These are phyloP conservation scores for Vachellia collinsii DNA, from an alignment of 306 rosid genomes.

Conservation along the genomic window DNA sequence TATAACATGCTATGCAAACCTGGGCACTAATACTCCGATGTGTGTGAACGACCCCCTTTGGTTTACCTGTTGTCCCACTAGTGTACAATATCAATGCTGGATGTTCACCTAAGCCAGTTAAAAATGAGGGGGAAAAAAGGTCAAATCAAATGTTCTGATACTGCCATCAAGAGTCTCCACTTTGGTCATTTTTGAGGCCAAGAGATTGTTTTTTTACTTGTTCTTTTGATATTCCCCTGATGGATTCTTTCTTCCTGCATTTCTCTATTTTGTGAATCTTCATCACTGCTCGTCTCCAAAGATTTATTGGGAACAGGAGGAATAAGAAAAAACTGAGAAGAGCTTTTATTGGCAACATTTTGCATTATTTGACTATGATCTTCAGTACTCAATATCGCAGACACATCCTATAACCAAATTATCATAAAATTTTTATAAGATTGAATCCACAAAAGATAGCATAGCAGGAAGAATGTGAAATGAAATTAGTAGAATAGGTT, in stretches of 20 bases:
- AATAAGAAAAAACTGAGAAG: conserved; percentile 66
- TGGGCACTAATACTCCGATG: conserved; percentile 81
- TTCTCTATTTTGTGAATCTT: conserved; percentile 49
- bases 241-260: conserved; percentile 45
- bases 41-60: conserved; percentile 97
- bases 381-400: conserved; percentile 83
- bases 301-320: conserved; percentile 63
- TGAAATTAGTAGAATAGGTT: conserved; percentile 17
- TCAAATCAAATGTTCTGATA: conserved; percentile 23
- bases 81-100: conserved; percentile 89
- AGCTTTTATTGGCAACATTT: conserved; percentile 71
- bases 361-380: conserved; percentile 77
- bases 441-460: conserved; percentile 26
- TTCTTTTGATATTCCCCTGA: conserved; percentile 41
- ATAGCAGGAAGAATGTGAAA: conserved; percentile 17
- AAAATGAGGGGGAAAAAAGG: conserved; percentile 32
- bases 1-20: conserved; percentile 50
- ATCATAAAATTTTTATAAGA: conserved; percentile 28
- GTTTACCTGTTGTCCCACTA: conserved; percentile 98
- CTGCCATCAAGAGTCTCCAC: conserved; percentile 10
- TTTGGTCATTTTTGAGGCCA: conserved; percentile 23
- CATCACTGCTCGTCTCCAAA: conserved; percentile 46
- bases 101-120: conserved; percentile 70
- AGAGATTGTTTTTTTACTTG: conserved; percentile 53
- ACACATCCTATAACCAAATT: conserved; percentile 67